These are phyloP conservation scores for Uncinocarpus reesii DNA, from an alignment of 2,329 filamentous ascomycete species.

Conservation along the genomic window DNA sequence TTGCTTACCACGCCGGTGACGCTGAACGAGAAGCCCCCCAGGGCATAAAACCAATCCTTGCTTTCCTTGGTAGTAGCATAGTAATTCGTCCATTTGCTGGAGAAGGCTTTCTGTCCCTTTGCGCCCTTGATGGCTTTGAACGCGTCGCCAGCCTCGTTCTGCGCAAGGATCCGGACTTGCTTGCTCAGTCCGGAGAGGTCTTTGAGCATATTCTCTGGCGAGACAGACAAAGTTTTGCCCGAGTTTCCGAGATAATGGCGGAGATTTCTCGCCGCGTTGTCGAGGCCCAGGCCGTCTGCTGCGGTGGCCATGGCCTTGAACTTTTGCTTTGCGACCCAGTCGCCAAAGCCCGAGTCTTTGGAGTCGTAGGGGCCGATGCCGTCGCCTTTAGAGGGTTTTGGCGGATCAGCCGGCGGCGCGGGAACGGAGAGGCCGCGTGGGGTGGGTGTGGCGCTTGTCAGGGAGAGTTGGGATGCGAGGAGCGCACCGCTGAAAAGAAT, in stretches of 20 bases:
- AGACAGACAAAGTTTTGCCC: neutral
- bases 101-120: neutral
- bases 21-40: neutral
- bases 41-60: neutral
- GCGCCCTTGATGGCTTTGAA: neutral
- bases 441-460: neutral
- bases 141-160: neutral
- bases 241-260: slow-evolving; percentile 1
- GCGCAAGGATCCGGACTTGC: neutral
- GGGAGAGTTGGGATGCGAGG: neutral
- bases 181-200: neutral
- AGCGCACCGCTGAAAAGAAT: neutral
- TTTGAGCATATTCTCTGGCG: neutral
- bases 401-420: neutral
- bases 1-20: neutral
- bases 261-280: neutral
- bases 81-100: neutral
- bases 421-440: neutral
- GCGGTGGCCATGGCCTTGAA: neutral
- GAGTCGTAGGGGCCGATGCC: neutral
- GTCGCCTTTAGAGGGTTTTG: neutral
- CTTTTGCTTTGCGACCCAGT: neutral
- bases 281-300: neutral
- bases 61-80: neutral
- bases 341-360: neutral